phyloP scores from a whole-genome alignment of 495 filamentous ascomycete genomes.

The Aspergillus campestris region DNA sequence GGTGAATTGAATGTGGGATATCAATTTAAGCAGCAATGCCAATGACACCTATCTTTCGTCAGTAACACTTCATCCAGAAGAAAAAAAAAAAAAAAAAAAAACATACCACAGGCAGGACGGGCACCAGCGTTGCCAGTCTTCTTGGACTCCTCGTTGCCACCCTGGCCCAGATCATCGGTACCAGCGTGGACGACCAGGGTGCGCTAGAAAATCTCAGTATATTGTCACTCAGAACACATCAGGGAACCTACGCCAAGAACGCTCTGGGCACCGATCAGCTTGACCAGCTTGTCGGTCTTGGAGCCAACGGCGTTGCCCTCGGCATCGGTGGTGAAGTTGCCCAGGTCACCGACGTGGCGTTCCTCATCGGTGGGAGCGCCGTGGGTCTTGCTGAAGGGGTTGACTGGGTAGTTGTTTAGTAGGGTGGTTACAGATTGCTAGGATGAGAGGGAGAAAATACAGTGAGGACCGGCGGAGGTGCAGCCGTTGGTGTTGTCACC shows the following conservation, averaged over 20 bases:
- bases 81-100: too few species aligned
- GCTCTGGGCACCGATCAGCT: slow-evolving; percentile 92
- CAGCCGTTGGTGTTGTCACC: slow-evolving; percentile 99
- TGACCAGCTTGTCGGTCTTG: slow-evolving; percentile 68
- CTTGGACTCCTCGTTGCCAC: slow-evolving; percentile 83
- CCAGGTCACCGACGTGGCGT: slow-evolving; percentile 94
- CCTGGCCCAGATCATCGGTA: slow-evolving; percentile 91
- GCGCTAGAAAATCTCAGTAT: slow-evolving; percentile 44
- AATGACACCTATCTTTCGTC: slow-evolving; percentile 58
- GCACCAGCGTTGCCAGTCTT: slow-evolving; percentile 93
- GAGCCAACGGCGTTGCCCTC: slow-evolving; percentile 79
- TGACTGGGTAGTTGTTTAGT: slow-evolving; percentile 54
- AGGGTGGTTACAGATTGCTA: neutral
- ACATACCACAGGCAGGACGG: slow-evolving; percentile 86
- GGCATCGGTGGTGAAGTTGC: slow-evolving; percentile 90
- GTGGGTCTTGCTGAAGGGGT: slow-evolving; percentile 86
- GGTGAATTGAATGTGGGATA: slow-evolving; percentile 9
- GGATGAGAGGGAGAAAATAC: slow-evolving; percentile 41
- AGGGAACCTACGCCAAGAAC: slow-evolving; percentile 73
- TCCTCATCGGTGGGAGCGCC: slow-evolving; percentile 72
- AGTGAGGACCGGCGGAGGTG: slow-evolving; percentile 94
- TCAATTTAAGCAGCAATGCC: slow-evolving; percentile 59
- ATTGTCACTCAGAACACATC: neutral
- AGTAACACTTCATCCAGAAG: neutral
- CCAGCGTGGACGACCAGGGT: slow-evolving; percentile 92